Evolutionary conservation across 2,329 filamentous ascomycete genomes (phyloP).

Genomic region (Xylariaceae sp.): DNA sequence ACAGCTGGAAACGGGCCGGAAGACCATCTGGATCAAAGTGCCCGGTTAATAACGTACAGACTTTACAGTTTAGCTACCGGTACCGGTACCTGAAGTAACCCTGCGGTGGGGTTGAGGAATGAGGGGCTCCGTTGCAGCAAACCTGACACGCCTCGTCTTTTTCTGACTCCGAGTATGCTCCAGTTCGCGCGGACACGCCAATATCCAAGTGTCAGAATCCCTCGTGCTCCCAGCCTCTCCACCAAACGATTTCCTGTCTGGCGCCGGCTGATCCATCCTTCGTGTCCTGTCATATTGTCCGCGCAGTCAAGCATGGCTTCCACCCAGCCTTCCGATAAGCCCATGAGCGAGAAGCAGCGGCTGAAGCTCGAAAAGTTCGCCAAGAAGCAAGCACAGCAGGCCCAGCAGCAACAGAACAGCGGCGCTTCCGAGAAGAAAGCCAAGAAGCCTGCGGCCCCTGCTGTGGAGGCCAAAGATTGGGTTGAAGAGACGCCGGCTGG

Average conservation of each 20-base stretch:
- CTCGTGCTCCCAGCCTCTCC: background rate
- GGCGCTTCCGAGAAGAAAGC: background rate
- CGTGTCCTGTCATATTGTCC: background rate
- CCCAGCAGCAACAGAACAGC: background rate
- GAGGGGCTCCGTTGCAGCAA: no score
- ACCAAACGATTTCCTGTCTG: background rate
- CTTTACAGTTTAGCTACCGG: no score
- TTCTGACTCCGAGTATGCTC: background rate
- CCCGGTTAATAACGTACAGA: no score
- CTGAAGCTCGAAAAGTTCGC: conserved; percentile 4
- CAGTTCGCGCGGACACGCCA: background rate
- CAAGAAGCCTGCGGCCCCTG: background rate
- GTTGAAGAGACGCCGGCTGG: conserved; percentile 1
- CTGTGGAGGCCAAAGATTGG: conserved; percentile 1
- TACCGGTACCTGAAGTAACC: no score
- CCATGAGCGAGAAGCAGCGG: conserved; percentile 7
- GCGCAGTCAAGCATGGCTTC: conserved; percentile 1
- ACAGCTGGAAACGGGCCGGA: no score
- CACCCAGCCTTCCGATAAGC: background rate
- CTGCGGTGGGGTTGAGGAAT: no score
- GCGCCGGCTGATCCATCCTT: background rate
- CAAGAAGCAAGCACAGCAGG: background rate
- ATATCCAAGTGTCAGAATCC: background rate
- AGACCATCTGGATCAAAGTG: no score
- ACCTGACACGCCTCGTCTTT: no score